These are phyloP conservation scores for Paecilomyces fulvus DNA, from an alignment of 2,329 filamentous ascomycete species.

Conservation along the genomic window DNA sequence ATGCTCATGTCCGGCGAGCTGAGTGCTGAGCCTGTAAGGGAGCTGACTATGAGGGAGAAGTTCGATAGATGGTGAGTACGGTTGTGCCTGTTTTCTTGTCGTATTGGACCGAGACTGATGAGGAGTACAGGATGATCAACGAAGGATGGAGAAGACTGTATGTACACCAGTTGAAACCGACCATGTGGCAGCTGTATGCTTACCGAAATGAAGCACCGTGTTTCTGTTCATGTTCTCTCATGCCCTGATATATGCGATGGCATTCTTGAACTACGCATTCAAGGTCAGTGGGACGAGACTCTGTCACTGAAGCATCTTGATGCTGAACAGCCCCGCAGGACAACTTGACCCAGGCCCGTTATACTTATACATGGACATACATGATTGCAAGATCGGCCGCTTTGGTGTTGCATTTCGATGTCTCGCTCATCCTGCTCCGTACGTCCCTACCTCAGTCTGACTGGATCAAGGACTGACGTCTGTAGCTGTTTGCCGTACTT, in stretches of 20 bases:
- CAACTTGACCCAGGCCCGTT: constrained; percentile 56
- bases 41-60: constrained; percentile 60
- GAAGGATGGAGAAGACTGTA: constrained; percentile 75
- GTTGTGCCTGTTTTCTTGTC: neutral
- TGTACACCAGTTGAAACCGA: constrained; percentile 27
- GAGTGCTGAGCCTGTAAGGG: constrained; percentile 63
- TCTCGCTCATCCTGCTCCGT: constrained; percentile 66
- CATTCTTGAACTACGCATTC: constrained; percentile 68
- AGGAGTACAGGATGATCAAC: constrained; percentile 62
- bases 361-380: constrained; percentile 66
- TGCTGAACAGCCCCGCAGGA: constrained; percentile 35
- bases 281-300: constrained; percentile 40
- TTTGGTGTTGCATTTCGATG: constrained; percentile 70
- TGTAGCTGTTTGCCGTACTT: constrained; percentile 64
- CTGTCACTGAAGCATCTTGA: neutral
- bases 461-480: constrained; percentile 3
- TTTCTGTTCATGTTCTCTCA: constrained; percentile 66
- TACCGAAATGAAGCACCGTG: constrained; percentile 53
- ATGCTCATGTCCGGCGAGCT: constrained; percentile 79
- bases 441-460: constrained; percentile 4
- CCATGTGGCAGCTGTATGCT: constrained; percentile 15
- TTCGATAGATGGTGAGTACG: constrained; percentile 57
- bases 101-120: constrained; percentile 3
- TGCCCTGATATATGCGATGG: constrained; percentile 69
- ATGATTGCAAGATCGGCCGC: constrained; percentile 68